Conservation (phyloP, 441 rosid genomes). For the Arabidopsis hybrid region DNA sequence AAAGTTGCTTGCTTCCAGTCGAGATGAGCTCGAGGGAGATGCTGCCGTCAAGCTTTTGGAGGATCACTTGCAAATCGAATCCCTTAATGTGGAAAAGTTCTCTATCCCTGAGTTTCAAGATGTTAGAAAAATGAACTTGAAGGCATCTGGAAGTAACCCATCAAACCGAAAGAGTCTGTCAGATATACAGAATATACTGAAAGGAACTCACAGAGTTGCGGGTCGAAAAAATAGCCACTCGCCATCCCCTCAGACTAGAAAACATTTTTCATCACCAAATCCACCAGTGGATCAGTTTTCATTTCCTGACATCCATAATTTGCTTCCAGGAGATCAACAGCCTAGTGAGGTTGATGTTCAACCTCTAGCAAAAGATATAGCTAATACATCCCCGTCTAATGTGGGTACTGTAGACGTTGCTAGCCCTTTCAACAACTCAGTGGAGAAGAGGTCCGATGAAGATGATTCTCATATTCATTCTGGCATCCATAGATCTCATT, state of each 20-base stretch:
- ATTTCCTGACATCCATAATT: constrained; percentile 32
- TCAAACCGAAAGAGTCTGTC: constrained; percentile 56
- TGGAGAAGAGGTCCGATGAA: constrained; percentile 26
- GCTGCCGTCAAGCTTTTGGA: constrained; percentile 58
- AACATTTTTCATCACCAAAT: constrained; percentile 20
- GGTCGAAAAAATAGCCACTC: constrained; percentile 33
- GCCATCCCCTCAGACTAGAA: constrained; percentile 20
- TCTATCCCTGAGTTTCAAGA: constrained; percentile 66
- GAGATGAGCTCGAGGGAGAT: constrained; percentile 69
- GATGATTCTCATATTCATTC: constrained; percentile 27
- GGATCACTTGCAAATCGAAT: constrained; percentile 67
- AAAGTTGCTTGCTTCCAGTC: constrained; percentile 57
- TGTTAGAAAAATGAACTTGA: constrained; percentile 55
- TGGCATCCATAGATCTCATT: constrained; percentile 29
- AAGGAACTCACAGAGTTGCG: constrained; percentile 44
- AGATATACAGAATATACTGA: constrained; percentile 61
- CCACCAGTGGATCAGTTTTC: constrained; percentile 39
- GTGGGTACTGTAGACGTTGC: constrained; percentile 29
- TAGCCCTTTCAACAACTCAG: constrained; percentile 20
- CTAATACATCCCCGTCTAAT: constrained; percentile 28
- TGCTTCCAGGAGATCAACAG: constrained; percentile 40
- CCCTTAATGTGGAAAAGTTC: constrained; percentile 54
- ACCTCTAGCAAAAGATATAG: constrained; percentile 17
- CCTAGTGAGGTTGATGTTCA: constrained; percentile 29
- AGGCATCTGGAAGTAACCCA: constrained; percentile 48